Evolutionary conservation across 352 stramenopile genomes (phyloP).

Genomic region (Blastocystis sp.): DNA sequence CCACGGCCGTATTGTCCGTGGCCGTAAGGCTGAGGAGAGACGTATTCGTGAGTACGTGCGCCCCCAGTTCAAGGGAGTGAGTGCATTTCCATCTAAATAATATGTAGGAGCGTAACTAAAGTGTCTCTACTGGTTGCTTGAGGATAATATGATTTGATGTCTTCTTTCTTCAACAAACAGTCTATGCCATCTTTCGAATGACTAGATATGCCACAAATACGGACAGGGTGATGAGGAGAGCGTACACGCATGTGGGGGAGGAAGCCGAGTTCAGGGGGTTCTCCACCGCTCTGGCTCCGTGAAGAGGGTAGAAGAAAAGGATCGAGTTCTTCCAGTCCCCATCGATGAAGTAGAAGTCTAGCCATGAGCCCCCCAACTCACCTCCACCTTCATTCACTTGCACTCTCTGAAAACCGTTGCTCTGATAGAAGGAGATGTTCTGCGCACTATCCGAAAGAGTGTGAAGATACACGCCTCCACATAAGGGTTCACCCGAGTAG

Average conservation of each 20-base stretch:
- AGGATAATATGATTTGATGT: constrained; percentile 54
- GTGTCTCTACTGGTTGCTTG: constrained; percentile 41
- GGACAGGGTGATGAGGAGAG: not conserved
- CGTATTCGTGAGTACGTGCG: constrained; percentile 80
- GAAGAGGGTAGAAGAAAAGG: constrained; percentile 44
- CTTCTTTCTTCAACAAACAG: constrained; percentile 13
- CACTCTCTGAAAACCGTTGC: constrained; percentile 34
- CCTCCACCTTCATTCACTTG: not conserved
- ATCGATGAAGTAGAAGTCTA: constrained; percentile 57
- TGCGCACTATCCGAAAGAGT: not conserved
- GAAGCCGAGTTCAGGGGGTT: not conserved
- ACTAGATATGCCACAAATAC: constrained; percentile 14
- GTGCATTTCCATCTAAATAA: not conserved
- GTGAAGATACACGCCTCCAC: constrained; percentile 33
- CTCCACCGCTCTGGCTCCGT: constrained; percentile 2
- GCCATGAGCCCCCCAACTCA: not conserved
- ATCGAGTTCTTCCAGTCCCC: constrained; percentile 15
- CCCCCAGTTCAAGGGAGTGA: constrained; percentile 68
- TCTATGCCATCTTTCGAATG: not conserved
- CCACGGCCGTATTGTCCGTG: constrained; percentile 97
- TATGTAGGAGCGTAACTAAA: constrained; percentile 60
- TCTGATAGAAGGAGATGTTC: constrained; percentile 35
- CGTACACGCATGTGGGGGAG: not conserved
- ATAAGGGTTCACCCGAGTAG: not conserved
- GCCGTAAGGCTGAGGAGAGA: constrained; percentile 86